phyloP scores from a whole-genome alignment of 2,329 filamentous ascomycete genomes.

The Salinomyces thailandicus region DNA sequence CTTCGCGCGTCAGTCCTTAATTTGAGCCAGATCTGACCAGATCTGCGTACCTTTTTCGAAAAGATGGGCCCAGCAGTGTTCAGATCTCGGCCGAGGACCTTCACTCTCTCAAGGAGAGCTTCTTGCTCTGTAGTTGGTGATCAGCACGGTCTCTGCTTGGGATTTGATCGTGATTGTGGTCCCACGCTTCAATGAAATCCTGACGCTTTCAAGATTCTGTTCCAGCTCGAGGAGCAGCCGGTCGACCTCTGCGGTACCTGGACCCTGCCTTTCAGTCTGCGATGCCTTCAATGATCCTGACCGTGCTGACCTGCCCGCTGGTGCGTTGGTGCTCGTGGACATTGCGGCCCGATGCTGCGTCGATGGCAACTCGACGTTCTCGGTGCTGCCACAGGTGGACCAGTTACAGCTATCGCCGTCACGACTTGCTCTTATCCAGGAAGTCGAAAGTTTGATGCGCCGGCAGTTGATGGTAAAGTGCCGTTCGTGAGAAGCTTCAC shows the following conservation, averaged over 20 bases:
- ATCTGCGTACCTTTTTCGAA: slow-evolving; percentile 53
- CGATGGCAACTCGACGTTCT: too few relatives aligned
- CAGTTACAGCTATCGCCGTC: too few relatives aligned
- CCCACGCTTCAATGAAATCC: slow-evolving; percentile 20
- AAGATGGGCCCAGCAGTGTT: slow-evolving; percentile 71
- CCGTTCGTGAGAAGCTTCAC: too few relatives aligned
- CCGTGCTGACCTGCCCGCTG: too few relatives aligned
- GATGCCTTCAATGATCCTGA: too few relatives aligned
- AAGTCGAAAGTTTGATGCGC: too few relatives aligned
- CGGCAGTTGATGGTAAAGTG: too few relatives aligned
- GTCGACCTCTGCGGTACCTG: slow-evolving; percentile 19
- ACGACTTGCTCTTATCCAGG: too few relatives aligned
- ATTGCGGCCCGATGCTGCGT: too few relatives aligned
- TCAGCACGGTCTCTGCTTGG: slow-evolving; percentile 6
- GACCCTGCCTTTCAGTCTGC: too few relatives aligned
- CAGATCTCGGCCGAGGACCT: slow-evolving; percentile 65
- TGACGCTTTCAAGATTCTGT: slow-evolving; percentile 17
- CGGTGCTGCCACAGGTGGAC: too few relatives aligned
- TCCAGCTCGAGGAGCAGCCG: slow-evolving; percentile 21
- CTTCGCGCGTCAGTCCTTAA: slow-evolving; percentile 34
- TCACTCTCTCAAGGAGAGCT: slow-evolving; percentile 52
- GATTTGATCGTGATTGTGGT: background rate
- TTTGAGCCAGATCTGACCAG: background rate
- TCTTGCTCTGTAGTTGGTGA: slow-evolving; percentile 49
- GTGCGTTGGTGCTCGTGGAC: too few relatives aligned